phyloP scores from a whole-genome alignment of 1,284 basidiomycete genomes.

The Athelia sp. region DNA sequence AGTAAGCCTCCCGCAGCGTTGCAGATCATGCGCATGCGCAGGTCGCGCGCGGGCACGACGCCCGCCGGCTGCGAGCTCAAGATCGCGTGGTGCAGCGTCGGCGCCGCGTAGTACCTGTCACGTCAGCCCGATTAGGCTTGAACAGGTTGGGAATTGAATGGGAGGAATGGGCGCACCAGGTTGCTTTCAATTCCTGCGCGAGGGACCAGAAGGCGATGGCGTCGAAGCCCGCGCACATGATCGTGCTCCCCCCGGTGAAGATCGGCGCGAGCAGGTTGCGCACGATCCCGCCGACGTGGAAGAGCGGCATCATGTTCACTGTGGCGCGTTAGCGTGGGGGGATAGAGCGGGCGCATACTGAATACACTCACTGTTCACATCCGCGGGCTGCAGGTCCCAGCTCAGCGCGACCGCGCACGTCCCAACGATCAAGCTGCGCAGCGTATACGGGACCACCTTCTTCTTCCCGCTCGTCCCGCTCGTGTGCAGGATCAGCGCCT shows the following conservation, averaged over 20 bases:
- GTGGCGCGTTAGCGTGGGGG: neutral
- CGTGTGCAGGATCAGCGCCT: slow-evolving; percentile 56
- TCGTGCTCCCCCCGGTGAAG: slow-evolving; percentile 51
- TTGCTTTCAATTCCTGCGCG: slow-evolving; percentile 38
- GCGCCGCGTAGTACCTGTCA: slow-evolving; percentile 41
- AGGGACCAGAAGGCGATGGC: slow-evolving; percentile 58
- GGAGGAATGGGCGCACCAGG: slow-evolving; percentile 37
- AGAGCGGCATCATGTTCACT: slow-evolving; percentile 67
- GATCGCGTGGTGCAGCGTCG: slow-evolving; percentile 42
- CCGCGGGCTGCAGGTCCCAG: slow-evolving; percentile 44
- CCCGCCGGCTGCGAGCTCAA: slow-evolving; percentile 32
- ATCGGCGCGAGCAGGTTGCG: slow-evolving; percentile 59
- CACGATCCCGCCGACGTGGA: slow-evolving; percentile 64
- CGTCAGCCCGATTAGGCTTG: neutral
- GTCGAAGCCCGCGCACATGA: slow-evolving; percentile 57
- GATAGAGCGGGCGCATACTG: neutral
- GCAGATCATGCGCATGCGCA: slow-evolving; percentile 38
- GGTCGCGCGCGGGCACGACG: slow-evolving; percentile 26
- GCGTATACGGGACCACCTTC: slow-evolving; percentile 56
- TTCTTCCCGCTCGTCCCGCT: slow-evolving; percentile 63
- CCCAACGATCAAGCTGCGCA: slow-evolving; percentile 54
- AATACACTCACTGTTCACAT: slow-evolving; percentile 36
- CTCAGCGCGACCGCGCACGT: slow-evolving; percentile 53
- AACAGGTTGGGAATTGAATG: neutral
- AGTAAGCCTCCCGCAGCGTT: slow-evolving; percentile 43